phyloP scores from a whole-genome alignment of 768 basidiomycete genomes.

The Calocera viscosa region DNA sequence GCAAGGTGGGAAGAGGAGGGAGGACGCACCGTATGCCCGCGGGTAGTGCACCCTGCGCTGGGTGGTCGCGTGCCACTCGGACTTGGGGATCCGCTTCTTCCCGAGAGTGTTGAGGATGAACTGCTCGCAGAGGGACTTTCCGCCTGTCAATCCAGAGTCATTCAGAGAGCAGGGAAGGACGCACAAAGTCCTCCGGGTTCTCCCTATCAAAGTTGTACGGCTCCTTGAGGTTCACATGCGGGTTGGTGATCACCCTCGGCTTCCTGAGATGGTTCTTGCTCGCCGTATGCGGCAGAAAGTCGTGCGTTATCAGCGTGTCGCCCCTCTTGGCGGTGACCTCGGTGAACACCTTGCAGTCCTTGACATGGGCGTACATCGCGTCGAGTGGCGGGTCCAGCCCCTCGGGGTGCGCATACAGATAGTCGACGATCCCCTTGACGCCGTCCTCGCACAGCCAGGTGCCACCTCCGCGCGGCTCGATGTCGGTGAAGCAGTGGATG shows the following conservation, averaged over 20 bases:
- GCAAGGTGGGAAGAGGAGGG: not conserved
- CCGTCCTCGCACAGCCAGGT: conserved; percentile 19
- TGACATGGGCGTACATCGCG: conserved; percentile 12
- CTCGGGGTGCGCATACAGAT: conserved; percentile 18
- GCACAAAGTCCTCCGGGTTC: not conserved
- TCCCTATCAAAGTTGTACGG: conserved; percentile 18
- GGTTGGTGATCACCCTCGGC: conserved; percentile 20
- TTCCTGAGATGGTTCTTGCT: conserved; percentile 18
- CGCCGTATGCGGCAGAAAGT: conserved; percentile 15
- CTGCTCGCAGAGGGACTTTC: conserved; percentile 17
- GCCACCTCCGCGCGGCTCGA: conserved; percentile 17
- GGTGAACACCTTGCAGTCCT: conserved; percentile 15
- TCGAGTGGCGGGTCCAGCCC: conserved; percentile 19
- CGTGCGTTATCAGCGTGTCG: conserved; percentile 17
- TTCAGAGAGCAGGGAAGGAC: not conserved
- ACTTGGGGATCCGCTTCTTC: conserved; percentile 12
- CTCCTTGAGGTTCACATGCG: conserved; percentile 18
- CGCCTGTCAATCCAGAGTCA: not conserved
- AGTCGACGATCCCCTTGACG: conserved; percentile 16
- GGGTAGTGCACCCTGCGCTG: conserved; percentile 17
- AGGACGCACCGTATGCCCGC: conserved; percentile 11
- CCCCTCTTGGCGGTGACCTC: conserved; percentile 18
- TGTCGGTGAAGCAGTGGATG: conserved; percentile 21
- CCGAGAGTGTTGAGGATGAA: conserved; percentile 19
- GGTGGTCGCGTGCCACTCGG: conserved; percentile 15